Evolutionary conservation across 345 rosid genomes (phyloP).

Genomic region (Mallotus nudiflorus): DNA sequence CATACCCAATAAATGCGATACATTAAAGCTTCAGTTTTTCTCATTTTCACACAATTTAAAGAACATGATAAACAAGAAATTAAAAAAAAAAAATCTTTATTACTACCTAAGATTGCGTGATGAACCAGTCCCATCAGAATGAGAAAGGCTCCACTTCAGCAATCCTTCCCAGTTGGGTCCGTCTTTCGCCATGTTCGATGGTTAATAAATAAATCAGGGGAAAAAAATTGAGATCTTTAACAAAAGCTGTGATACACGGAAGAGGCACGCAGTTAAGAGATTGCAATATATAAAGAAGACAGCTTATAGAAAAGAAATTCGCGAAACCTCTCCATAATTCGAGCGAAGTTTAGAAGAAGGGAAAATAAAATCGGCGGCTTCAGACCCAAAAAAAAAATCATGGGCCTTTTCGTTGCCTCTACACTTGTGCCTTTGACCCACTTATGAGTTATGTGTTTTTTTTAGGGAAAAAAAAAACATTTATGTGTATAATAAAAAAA

Average conservation of each 20-base stretch:
- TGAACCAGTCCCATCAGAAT: conserved; percentile 69
- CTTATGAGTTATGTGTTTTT: too few relatives aligned
- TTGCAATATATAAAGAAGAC: neutral
- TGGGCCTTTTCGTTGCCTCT: neutral
- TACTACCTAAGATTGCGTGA: conserved; percentile 59
- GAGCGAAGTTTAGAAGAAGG: neutral
- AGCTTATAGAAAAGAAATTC: neutral
- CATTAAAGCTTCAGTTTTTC: neutral
- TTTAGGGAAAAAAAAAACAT: too few relatives aligned
- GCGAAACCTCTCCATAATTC: neutral
- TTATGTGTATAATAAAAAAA: too few relatives aligned
- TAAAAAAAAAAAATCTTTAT: neutral
- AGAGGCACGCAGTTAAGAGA: too few relatives aligned
- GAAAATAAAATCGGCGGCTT: too few relatives aligned
- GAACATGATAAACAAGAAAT: neutral
- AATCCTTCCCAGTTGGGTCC: conserved; percentile 94
- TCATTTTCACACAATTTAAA: neutral
- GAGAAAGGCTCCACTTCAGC: conserved; percentile 92
- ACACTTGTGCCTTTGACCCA: too few relatives aligned
- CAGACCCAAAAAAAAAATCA: neutral
- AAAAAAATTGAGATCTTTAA: neutral
- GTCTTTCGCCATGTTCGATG: conserved; percentile 52
- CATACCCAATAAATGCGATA: neutral
- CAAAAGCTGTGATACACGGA: too few relatives aligned
- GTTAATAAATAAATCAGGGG: neutral